A percentile compares a stretch with the other conserved stretches of the same genome.
These are phyloP conservation scores for Mycena albidolilacea DNA, from an alignment of 768 basidiomycete genomes.

Conservation along the genomic window DNA sequence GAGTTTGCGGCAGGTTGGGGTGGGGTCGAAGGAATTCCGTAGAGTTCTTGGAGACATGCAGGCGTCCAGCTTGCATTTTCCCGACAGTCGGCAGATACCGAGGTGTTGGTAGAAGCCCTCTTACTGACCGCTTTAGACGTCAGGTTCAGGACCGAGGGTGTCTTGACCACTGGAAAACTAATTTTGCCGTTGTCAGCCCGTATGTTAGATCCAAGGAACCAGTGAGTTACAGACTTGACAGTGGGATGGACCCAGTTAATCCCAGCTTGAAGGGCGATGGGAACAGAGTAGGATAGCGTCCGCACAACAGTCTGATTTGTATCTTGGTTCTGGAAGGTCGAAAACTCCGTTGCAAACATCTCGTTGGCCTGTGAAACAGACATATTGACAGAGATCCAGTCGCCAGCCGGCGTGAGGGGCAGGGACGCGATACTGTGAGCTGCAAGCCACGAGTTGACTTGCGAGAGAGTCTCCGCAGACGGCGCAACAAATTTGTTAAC, in stretches of 20 bases:
- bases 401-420: conserved; percentile 14
- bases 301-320: background rate
- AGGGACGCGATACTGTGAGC: conserved; percentile 3
- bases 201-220: conserved; percentile 6
- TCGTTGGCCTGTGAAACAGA: conserved; percentile 7
- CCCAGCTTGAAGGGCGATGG: background rate
- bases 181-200: conserved; percentile 8
- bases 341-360: conserved; percentile 2
- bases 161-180: conserved; percentile 10
- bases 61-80: conserved; percentile 3
- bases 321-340: conserved; percentile 13
- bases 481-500: conserved; percentile 10
- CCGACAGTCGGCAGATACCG: conserved; percentile 11
- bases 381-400: background rate
- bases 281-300: conserved; percentile 13
- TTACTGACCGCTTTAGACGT: conserved; percentile 7
- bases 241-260: conserved; percentile 13
- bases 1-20: background rate
- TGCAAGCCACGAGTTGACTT: conserved; percentile 13
- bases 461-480: conserved; percentile 3
- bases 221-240: conserved; percentile 2
- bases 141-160: conserved; percentile 1
- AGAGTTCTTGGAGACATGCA: background rate
- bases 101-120: background rate
- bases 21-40: background rate